Evolutionary conservation across 305 asterid species (phyloP), one percentile per base, ranked within the genome.

Genomic region (Stenogyne calaminthoides): DNA sequence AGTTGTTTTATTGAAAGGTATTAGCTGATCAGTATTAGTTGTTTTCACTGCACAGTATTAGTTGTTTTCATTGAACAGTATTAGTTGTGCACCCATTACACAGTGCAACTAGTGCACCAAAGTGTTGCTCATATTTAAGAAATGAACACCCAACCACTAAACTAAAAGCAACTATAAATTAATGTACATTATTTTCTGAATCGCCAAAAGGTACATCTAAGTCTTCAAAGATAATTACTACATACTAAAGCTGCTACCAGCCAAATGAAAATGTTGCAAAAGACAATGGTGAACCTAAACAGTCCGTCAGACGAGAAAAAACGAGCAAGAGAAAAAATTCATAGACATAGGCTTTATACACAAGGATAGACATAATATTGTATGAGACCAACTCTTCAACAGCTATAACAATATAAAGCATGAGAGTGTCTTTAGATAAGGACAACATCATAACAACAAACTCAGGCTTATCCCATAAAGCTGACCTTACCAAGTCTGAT

Each of bases 171-270:
- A 55, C 27, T 52, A 42, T 16, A 9, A 51, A 15, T 16, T 14
- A 42, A 14, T 16, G 7, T 52, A 52, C 58, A 15, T 7, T 52
- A 7, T 16, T 14, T 46, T 46, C 56, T 49, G n/a, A 55, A 55
- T 3, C 7, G 2, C 32, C 58, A 52, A 18, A 52, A 52, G 27
- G 22, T 6, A 20, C 32, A 19, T 55, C 60, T 20, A 54, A 16
- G 14, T 3, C 59, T 18, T 54, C 59, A 54, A 16, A 54, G 29
- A 54, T 46, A 12, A 7, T 29, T 47, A 49, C 10, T 15, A 59
- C 78, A 20, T 58, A 3, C 57, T 47, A 40, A 1, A 36, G 71
- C 64, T 49, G 71, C 71, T 16, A 69, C 22, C 54, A 20, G 37
- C 10, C 65, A 76, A 29, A 52, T 54, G 44, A 52, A 27, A 75